Conservation (phyloP, 768 basidiomycete species). For the Amanita exitialis region DNA sequence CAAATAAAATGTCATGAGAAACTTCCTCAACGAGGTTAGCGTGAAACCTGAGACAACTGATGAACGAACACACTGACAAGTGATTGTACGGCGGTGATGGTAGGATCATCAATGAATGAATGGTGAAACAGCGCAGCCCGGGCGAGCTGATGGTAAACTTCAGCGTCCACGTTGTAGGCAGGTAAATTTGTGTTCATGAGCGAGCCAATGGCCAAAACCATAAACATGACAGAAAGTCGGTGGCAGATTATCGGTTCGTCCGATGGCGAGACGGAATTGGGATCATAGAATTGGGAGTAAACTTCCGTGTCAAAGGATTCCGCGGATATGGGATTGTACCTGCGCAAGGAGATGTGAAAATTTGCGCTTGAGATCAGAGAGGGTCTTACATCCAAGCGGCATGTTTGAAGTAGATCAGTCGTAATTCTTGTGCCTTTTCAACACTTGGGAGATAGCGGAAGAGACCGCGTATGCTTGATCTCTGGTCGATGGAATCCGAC, state of each 20-base stretch:
- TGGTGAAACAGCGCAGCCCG: conserved; percentile 55
- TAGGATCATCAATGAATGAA: conserved; percentile 59
- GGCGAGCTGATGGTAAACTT: conserved; percentile 61
- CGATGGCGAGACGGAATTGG: conserved; percentile 28
- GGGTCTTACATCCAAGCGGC: conserved; percentile 61
- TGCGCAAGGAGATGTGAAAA: conserved; percentile 12
- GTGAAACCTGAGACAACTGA: background rate
- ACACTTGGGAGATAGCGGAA: conserved; percentile 62
- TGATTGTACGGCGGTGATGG: conserved; percentile 57
- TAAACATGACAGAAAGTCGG: conserved; percentile 53
- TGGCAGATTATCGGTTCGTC: conserved; percentile 49
- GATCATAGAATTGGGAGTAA: conserved; percentile 46
- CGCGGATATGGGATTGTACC: conserved; percentile 59
- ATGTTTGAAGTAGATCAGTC: conserved; percentile 49
- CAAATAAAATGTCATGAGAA: conserved; percentile 61
- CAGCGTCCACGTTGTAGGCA: conserved; percentile 57
- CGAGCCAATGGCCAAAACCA: conserved; percentile 56
- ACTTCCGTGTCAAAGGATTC: conserved; percentile 54
- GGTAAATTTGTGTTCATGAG: conserved; percentile 47
- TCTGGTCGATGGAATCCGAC: conserved; percentile 27
- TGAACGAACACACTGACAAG: conserved; percentile 30
- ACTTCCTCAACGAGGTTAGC: conserved; percentile 24
- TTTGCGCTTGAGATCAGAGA: background rate
- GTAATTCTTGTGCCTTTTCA: conserved; percentile 50
- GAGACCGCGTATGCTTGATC: conserved; percentile 43